A percentile compares a stretch with the other conserved stretches of the same genome.
These are phyloP conservation scores for Entomortierella parvispora DNA, from an alignment of 192 early-diverging fungal genomes.

Conservation along the genomic window DNA sequence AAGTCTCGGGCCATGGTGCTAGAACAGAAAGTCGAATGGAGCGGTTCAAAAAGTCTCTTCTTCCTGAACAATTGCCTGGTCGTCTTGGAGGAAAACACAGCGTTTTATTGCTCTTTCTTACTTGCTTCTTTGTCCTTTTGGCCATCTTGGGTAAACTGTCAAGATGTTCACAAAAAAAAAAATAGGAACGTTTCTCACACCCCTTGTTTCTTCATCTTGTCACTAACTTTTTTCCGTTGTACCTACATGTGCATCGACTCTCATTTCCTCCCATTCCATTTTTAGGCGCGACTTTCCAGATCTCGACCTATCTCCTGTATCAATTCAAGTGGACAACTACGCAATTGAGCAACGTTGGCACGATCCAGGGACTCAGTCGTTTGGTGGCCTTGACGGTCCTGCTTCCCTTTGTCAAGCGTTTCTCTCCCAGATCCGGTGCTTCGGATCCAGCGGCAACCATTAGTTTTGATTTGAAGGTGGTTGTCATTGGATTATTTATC, in stretches of 20 bases:
- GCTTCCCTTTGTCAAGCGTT: constrained; percentile 16
- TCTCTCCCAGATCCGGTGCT: neutral
- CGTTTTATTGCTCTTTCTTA: constrained; percentile 15
- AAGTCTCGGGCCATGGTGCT: neutral
- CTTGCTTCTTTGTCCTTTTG: constrained; percentile 15
- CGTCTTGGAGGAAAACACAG: constrained; percentile 38
- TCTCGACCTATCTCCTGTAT: constrained; percentile 19
- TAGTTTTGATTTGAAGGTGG: constrained; percentile 31
- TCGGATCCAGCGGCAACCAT: constrained; percentile 11
- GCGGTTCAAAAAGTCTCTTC: neutral
- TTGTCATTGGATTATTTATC: constrained; percentile 15
- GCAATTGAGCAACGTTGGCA: constrained; percentile 12
- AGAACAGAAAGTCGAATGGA: neutral
- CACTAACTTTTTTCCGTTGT: too few relatives aligned
- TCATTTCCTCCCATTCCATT: too few relatives aligned
- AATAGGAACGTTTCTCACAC: too few relatives aligned
- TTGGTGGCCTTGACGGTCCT: constrained; percentile 21
- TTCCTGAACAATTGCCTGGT: constrained; percentile 26
- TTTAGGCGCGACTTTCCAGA: constrained; percentile 1
- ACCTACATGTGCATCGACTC: too few relatives aligned
- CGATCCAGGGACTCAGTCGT: constrained; percentile 33
- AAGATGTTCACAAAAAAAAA: too few relatives aligned
- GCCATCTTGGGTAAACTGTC: constrained; percentile 13
- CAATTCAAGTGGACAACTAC: constrained; percentile 18
- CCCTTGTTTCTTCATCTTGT: too few relatives aligned